Conservation (phyloP, 768 basidiomycete species). For the Panus rudis region DNA sequence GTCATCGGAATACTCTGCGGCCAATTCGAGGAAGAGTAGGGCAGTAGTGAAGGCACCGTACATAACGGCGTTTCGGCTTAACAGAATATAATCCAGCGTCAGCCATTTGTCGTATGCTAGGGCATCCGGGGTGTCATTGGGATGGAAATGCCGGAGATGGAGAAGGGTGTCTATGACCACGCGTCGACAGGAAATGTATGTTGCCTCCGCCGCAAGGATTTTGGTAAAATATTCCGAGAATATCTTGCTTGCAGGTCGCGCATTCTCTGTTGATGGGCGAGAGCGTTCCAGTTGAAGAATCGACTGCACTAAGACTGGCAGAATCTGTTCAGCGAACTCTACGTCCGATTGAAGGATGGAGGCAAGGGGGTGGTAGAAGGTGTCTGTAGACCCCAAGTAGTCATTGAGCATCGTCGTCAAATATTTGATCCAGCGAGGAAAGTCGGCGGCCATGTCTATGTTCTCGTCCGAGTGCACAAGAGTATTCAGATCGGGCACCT, state of each 20-base stretch:
- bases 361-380: constrained; percentile 64
- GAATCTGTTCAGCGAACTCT: constrained; percentile 54
- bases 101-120: constrained; percentile 78
- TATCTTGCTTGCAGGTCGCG: constrained; percentile 21
- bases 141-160: constrained; percentile 67
- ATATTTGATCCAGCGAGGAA: constrained; percentile 54
- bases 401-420: constrained; percentile 54
- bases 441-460: constrained; percentile 39
- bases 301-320: constrained; percentile 73
- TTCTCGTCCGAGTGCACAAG: constrained; percentile 28
- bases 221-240: constrained; percentile 50
- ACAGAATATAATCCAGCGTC: constrained; percentile 59
- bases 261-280: constrained; percentile 14
- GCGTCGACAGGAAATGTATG: constrained; percentile 38
- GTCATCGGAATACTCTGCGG: constrained; percentile 39
- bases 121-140: constrained; percentile 28
- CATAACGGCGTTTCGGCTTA: constrained; percentile 65
- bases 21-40: constrained; percentile 82
- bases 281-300: constrained; percentile 36
- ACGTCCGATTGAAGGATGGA: constrained; percentile 49
- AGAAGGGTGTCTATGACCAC: constrained; percentile 71
- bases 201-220: constrained; percentile 36
- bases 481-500: constrained; percentile 31
- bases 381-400: constrained; percentile 42
- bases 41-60: constrained; percentile 88